Percentiles rank a stretch among this genome's conserved stretches.
Conservation (phyloP, 495 filamentous ascomycete genomes). For the Poronia punctata region DNA sequence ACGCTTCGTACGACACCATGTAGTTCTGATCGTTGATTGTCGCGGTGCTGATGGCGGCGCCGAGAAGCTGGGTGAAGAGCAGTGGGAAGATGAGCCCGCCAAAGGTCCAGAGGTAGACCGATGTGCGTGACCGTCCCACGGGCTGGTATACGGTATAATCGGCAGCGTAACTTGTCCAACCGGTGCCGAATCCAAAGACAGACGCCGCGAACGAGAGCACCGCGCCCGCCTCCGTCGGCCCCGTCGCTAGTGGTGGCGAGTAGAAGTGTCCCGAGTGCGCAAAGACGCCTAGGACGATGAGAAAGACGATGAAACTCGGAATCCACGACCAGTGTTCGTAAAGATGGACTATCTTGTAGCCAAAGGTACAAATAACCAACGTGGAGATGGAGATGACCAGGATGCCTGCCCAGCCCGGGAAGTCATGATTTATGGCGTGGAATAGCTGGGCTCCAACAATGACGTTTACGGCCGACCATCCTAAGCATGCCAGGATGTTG, state of each 20-base stretch:
- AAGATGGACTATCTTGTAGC: slow-evolving; percentile 72
- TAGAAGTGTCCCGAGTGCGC: slow-evolving; percentile 68
- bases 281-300: slow-evolving; percentile 67
- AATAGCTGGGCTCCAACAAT: slow-evolving; percentile 82
- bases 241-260: slow-evolving; percentile 55
- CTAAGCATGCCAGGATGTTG: slow-evolving; percentile 70
- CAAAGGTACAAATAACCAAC: slow-evolving; percentile 64
- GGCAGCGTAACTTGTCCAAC: slow-evolving; percentile 73
- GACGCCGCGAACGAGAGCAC: slow-evolving; percentile 68
- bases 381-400: slow-evolving; percentile 69
- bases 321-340: slow-evolving; percentile 81
- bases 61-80: slow-evolving; percentile 72
- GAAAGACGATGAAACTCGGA: slow-evolving; percentile 68
- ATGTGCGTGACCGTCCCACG: slow-evolving; percentile 44
- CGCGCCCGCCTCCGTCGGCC: slow-evolving; percentile 53
- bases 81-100: slow-evolving; percentile 64
- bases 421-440: slow-evolving; percentile 62
- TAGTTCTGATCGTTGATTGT: slow-evolving; percentile 51
- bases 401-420: slow-evolving; percentile 71
- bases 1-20: slow-evolving; percentile 48
- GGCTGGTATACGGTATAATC: slow-evolving; percentile 86
- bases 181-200: slow-evolving; percentile 71
- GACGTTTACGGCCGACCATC: slow-evolving; percentile 60
- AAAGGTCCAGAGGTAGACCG: slow-evolving; percentile 65
- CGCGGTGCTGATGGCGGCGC: slow-evolving; percentile 64